Base-by-base conservation (phyloP, 2,329 filamentous ascomycete species). In the Elsinoe ampelina region DNA sequence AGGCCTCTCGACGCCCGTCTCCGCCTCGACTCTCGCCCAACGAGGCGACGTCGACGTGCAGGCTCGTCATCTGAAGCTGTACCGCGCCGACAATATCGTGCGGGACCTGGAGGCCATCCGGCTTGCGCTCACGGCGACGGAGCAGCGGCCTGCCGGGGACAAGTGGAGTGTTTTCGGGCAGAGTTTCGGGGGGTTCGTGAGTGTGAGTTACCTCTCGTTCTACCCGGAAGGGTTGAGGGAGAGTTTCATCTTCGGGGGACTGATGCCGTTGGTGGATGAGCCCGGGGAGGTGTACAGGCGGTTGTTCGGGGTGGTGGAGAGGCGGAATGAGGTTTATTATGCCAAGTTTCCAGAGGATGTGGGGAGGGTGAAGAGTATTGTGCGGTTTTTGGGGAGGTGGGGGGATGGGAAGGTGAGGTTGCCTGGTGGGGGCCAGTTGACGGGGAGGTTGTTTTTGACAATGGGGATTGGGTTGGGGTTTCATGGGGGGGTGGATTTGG, bases 81-180 rank as follows among this genome's bases (percentile, higher is more conserved):
- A 95, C 75, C 82, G 92, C 41, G 90, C 92, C 34, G 91, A 96
- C 71, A 93, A 81, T 66, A 95, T 95, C 54, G 90, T 97, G 39
- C 83, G 82, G 47, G 92, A 97, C 66, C 88, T 86, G 61, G 92
- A 97, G 68, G 89, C 91, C 3, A 82, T 97, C 32, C 82, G 92
- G 4, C 80, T 83, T 64, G 85, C 79, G 38, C 75, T 97, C 55
- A 93, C 87, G 0, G 74, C 77, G 4, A 81, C 84, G 54, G 87
- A 83, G 64, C 83, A 86, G 0, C 75, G 80, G 19, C 3, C 26
- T 1, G 81, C 85, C 48, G 83, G 86, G 67, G 81, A 83, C 68
- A 84, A 85, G 67, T 96, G 91, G 92, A 86, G 84, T 58, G 80
- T 93, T 30, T 85, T 95, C 60, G 92, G 92, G 7, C 92, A 96